Conservation (phyloP, 345 rosid species). For the Turnera subulata region DNA sequence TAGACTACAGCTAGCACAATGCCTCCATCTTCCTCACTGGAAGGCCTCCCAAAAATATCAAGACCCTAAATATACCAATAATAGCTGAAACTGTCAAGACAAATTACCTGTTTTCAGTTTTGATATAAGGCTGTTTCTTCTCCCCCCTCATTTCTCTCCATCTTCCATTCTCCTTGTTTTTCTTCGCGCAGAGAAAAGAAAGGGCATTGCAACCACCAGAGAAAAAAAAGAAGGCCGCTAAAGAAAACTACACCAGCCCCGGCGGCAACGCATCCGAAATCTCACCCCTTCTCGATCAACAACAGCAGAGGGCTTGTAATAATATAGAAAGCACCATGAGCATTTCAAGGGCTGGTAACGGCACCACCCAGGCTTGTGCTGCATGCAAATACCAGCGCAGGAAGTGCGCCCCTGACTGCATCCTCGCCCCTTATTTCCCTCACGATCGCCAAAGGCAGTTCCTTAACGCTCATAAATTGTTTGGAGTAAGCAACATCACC, state of each 20-base stretch:
- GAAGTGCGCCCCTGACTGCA: constrained; percentile 88
- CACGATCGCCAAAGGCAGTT: constrained; percentile 76
- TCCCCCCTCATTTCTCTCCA: constrained; percentile 23
- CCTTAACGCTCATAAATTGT: constrained; percentile 89
- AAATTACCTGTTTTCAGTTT: too few relatives aligned
- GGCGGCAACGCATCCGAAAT: constrained; percentile 24
- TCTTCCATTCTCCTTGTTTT: constrained; percentile 16
- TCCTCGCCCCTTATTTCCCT: constrained; percentile 96
- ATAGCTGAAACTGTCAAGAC: constrained; percentile 7
- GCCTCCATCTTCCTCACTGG: too few relatives aligned
- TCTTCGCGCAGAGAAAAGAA: constrained; percentile 7
- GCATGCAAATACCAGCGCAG: constrained; percentile 97
- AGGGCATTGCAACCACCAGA: constrained; percentile 14
- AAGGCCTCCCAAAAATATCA: background rate
- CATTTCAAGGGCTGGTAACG: constrained; percentile 17
- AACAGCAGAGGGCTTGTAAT: background rate
- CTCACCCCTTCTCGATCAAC: constrained; percentile 1
- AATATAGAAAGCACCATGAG: constrained; percentile 1
- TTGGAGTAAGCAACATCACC: constrained; percentile 85
- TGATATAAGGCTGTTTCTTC: constrained; percentile 10
- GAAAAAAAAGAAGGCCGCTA: background rate
- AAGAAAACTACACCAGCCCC: constrained; percentile 15
- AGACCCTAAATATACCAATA: constrained; percentile 3
- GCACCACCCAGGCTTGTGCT: constrained; percentile 56
- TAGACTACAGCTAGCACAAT: too few relatives aligned